Base-by-base conservation (phyloP, 2,329 filamentous ascomycete genomes). In the Cladorrhinum sp. region DNA sequence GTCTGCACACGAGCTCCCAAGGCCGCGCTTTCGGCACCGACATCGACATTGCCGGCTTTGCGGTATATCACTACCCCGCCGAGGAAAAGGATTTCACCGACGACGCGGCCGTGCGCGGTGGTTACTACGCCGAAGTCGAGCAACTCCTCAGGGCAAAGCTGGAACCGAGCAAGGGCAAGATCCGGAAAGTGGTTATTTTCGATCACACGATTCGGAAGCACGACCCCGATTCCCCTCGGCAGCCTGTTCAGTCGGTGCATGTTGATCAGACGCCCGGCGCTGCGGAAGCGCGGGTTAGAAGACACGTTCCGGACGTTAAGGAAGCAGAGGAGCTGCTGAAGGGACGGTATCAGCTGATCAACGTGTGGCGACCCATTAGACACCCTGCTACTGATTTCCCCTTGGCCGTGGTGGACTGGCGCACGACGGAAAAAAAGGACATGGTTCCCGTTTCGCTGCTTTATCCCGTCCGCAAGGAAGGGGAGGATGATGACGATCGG, bases 181-280 rank as follows among this genome's bases (percentile, higher is more conserved):
- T 87, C 57, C 82, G 82, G 58, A 85, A 85, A 62, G 80, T 91
- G 10, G 80, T 86, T 62, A 87, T 90, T 61, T 91, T 91, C 70
- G 88, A 91, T 72, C 88, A 91, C 72, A 90, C 88, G 0, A 87
- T 91, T 66, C 82, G 88, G 1, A 76, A 82, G 6, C 76, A 81
- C 20, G 73, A 77, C 1, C 80, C 82, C n/a, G 72, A 75, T 1
- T 77, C 85, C 0, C 79, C 85, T 0, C 80, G 88, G 5, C 82
- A 84, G 64, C 88, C 88, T 0, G 87, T 91, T 0, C 84, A 88
- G 71, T 83, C 85, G 66, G 86, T 90, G 0, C 88, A 91, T 64
- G 86, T 91, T 14, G 88, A 91, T 69, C 88, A 91, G 73, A 90
- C 88, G 0, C 83, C 86, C 0, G 73, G 69, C 0, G 87, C 88